These are phyloP conservation scores for Tuber calosporum DNA, from an alignment of 495 filamentous ascomycete species.

Conservation along the genomic window DNA sequence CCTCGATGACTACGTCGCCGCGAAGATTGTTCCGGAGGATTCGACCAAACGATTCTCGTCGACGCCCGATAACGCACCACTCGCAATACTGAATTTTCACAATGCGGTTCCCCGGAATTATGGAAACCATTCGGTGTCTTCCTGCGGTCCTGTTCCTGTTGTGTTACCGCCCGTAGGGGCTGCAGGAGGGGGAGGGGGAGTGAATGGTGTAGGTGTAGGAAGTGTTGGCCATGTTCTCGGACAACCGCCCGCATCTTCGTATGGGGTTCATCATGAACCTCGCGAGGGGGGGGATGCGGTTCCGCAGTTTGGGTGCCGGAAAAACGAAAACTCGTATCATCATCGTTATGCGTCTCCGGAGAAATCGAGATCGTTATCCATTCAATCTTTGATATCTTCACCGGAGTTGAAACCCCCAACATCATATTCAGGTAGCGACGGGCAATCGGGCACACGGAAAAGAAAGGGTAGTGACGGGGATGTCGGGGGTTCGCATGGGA, in stretches of 20 bases:
- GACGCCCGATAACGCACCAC: slow-evolving; percentile 10
- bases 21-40: slow-evolving; percentile 3
- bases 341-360: slow-evolving; percentile 6
- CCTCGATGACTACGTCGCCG: background rate
- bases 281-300: slow-evolving; percentile 1
- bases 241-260: slow-evolving; percentile 5
- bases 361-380: slow-evolving; percentile 28
- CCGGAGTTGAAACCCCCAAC: slow-evolving; percentile 41
- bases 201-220: background rate
- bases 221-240: slow-evolving; percentile 7
- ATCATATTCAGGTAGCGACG: slow-evolving; percentile 27
- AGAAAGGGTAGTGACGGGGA: slow-evolving; percentile 39
- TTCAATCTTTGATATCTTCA: slow-evolving; percentile 42
- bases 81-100: slow-evolving; percentile 36
- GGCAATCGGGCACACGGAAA: slow-evolving; percentile 30
- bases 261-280: background rate
- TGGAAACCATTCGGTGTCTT: slow-evolving; percentile 9
- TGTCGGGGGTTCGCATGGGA: slow-evolving; percentile 31
- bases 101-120: slow-evolving; percentile 31
- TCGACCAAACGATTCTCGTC: background rate
- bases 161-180: slow-evolving; percentile 21
- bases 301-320: background rate
- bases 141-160: slow-evolving; percentile 19
- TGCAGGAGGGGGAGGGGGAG: slow-evolving; percentile 2
- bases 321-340: background rate